A percentile compares a stretch with the other conserved stretches of the same genome.
These are phyloP conservation scores for Thermothelomyces thermophilus DNA, from an alignment of 2,329 filamentous ascomycete species.

Conservation along the genomic window DNA sequence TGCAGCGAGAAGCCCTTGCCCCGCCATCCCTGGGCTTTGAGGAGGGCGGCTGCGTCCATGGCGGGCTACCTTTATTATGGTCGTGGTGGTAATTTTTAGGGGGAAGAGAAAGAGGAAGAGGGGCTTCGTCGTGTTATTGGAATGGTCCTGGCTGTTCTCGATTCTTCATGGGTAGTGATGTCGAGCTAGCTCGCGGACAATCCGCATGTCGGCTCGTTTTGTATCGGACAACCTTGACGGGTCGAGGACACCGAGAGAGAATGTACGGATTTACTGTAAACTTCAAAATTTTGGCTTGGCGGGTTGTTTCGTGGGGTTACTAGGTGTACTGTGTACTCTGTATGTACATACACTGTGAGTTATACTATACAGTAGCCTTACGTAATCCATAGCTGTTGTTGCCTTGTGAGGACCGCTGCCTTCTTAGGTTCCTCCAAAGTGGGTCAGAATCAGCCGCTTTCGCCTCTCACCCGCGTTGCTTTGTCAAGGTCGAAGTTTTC, in stretches of 20 bases:
- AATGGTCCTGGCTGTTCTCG: not conserved
- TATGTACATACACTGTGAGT: too few species aligned
- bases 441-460: constrained; percentile 11
- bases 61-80: too few species aligned
- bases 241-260: not conserved
- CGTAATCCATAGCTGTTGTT: too few species aligned
- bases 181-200: not conserved
- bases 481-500: constrained; percentile 26
- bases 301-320: too few species aligned
- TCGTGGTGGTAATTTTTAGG: too few species aligned
- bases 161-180: not conserved
- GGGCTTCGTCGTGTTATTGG: not conserved
- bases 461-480: constrained; percentile 19
- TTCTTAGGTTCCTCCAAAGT: too few species aligned
- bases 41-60: constrained; percentile 81
- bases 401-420: not conserved
- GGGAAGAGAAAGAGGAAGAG: too few species aligned
- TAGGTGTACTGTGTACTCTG: too few species aligned
- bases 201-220: constrained; percentile 2
- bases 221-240: not conserved
- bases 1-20: constrained; percentile 85
- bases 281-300: constrained; percentile 8
- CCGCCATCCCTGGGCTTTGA: constrained; percentile 83
- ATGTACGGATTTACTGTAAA: not conserved
- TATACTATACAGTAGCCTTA: too few species aligned